phyloP scores from a whole-genome alignment of 2,329 filamentous ascomycete genomes.

The Aspergillus intermedius region DNA sequence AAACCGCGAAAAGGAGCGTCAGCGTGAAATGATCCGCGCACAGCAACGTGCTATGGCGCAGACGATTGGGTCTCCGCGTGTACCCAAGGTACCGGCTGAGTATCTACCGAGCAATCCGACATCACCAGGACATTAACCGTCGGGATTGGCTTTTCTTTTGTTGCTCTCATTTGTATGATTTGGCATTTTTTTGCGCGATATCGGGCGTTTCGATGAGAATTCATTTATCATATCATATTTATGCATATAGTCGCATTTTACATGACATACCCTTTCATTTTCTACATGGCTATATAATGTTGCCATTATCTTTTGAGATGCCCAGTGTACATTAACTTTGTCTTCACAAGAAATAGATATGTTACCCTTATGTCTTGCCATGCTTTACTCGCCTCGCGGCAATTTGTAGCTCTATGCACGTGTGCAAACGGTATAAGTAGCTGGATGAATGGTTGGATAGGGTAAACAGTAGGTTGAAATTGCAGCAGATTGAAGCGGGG shows the following conservation, averaged over 20 bases:
- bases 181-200: neutral
- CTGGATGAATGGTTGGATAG: too few species aligned
- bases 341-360: too few species aligned
- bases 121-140: constrained; percentile 22
- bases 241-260: neutral
- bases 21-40: constrained; percentile 37
- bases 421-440: too few species aligned
- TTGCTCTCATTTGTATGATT: neutral
- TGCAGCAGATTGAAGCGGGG: too few species aligned
- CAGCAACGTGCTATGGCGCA: constrained; percentile 37
- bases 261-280: neutral
- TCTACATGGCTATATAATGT: neutral
- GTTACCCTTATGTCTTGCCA: too few species aligned
- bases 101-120: constrained; percentile 38
- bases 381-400: too few species aligned
- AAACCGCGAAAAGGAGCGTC: constrained; percentile 39
- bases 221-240: neutral
- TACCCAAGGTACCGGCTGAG: constrained; percentile 44
- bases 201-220: neutral
- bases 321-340: too few species aligned
- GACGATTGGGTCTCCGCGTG: constrained; percentile 35
- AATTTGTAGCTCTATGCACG: too few species aligned
- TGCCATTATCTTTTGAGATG: too few species aligned
- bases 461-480: too few species aligned
- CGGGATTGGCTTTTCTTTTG: neutral